Conservation (phyloP, 352 stramenopile genomes). For the Phytophthora litchii region DNA sequence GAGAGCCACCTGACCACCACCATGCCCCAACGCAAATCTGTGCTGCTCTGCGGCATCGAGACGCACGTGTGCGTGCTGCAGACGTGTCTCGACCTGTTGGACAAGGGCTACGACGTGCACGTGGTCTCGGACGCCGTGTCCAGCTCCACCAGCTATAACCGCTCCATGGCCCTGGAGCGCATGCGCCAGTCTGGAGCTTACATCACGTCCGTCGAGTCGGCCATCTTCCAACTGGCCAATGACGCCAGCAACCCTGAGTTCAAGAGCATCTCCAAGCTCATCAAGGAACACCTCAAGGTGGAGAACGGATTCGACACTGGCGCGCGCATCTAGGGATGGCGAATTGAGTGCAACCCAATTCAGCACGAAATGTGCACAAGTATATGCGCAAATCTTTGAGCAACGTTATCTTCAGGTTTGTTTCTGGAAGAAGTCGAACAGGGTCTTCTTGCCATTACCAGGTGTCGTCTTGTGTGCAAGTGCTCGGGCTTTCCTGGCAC, state of each 20-base stretch:
- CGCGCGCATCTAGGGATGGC: constrained; percentile 17
- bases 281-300: constrained; percentile 91
- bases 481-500: constrained; percentile 14
- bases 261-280: constrained; percentile 92
- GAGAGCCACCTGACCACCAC: constrained; percentile 66
- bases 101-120: constrained; percentile 96
- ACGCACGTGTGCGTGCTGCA: constrained; percentile 95
- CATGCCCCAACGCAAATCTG: constrained; percentile 67
- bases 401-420: constrained; percentile 19
- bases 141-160: constrained; percentile 87
- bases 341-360: too few relatives aligned
- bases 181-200: constrained; percentile 94
- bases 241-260: constrained; percentile 94
- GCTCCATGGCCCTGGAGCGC: constrained; percentile 91
- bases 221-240: constrained; percentile 95
- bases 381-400: constrained; percentile 11
- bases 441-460: constrained; percentile 26
- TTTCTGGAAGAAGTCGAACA: constrained; percentile 58
- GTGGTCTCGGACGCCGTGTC: constrained; percentile 96
- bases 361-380: constrained; percentile 20
- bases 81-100: constrained; percentile 96
- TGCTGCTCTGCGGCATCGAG: constrained; percentile 98
- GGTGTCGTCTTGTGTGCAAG: constrained; percentile 15
- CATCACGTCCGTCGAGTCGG: constrained; percentile 95
- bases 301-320: constrained; percentile 61